phyloP scores from a whole-genome alignment of 108 stramenopile species.

The Discostella stelligeroides region DNA sequence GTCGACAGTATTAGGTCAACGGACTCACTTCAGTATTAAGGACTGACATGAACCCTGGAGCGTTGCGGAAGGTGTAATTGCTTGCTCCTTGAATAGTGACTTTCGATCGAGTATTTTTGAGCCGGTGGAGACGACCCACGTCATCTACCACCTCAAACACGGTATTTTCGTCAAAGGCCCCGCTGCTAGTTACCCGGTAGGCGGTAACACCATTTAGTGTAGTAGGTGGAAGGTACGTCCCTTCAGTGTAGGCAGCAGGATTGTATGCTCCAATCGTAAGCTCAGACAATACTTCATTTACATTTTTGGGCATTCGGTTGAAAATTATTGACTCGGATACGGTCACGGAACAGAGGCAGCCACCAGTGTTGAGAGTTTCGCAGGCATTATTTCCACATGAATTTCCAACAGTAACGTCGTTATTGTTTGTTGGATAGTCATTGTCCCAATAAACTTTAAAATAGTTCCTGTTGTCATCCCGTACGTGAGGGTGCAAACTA shows the following conservation, averaged over 20 bases:
- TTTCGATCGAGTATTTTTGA: conserved; percentile 34
- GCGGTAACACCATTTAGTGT: conserved; percentile 40
- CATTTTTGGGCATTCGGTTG: conserved; percentile 40
- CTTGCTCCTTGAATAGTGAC: conserved; percentile 32
- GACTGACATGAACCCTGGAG: conserved; percentile 54
- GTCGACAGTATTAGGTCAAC: neutral
- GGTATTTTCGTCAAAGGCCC: conserved; percentile 29
- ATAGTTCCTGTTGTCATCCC: conserved; percentile 41
- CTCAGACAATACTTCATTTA: conserved; percentile 44
- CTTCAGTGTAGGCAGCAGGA: conserved; percentile 31
- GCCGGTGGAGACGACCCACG: conserved; percentile 13
- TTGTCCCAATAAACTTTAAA: conserved; percentile 46
- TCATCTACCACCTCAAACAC: conserved; percentile 41
- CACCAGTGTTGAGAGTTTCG: conserved; percentile 31
- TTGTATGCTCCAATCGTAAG: conserved; percentile 46
- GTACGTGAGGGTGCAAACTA: conserved; percentile 33
- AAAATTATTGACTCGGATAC: conserved; percentile 35
- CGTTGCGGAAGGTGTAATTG: conserved; percentile 49
- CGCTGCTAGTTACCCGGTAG: conserved; percentile 23
- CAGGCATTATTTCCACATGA: conserved; percentile 32
- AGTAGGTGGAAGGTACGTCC: conserved; percentile 12
- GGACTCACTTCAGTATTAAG: conserved; percentile 29
- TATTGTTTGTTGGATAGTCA: conserved; percentile 39
- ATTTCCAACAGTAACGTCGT: conserved; percentile 36
- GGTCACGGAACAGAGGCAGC: conserved; percentile 38